Conservation (phyloP, 768 basidiomycete genomes). For the Tricholomella constricta region DNA sequence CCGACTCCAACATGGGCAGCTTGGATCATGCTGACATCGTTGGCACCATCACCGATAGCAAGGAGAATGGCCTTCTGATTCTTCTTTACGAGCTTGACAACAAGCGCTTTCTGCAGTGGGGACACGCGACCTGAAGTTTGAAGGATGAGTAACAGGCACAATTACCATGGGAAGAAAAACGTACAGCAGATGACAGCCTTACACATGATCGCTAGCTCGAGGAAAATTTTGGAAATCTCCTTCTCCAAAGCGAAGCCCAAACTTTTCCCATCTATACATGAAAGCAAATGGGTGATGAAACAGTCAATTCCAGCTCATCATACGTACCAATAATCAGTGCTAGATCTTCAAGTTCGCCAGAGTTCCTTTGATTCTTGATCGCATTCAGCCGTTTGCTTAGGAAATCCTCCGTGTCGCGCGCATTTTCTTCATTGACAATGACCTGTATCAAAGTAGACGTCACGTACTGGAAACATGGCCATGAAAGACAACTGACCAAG, state of each 20-base stretch:
- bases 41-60: constrained; percentile 97
- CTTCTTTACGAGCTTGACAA: constrained; percentile 99
- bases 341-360: constrained; percentile 92
- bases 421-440: constrained; percentile 89
- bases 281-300: constrained; percentile 11
- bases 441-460: constrained; percentile 51
- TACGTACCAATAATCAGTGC: constrained; percentile 86
- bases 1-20: constrained; percentile 98
- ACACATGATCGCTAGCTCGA: constrained; percentile 96
- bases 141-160: constrained; percentile 4
- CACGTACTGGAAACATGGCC: background rate
- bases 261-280: constrained; percentile 84
- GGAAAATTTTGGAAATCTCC: constrained; percentile 83
- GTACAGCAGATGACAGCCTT: constrained; percentile 97
- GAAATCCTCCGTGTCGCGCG: constrained; percentile 81
- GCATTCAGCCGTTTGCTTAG: constrained; percentile 86
- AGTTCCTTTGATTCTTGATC: constrained; percentile 89
- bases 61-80: constrained; percentile 92
- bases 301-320: background rate
- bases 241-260: constrained; percentile 92
- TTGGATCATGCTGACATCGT: constrained; percentile 99
- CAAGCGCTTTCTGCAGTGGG: constrained; percentile 94
- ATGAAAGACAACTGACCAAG: constrained; percentile 56
- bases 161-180: constrained; percentile 27
- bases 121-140: constrained; percentile 81